These are phyloP conservation scores for Solanum stenotomum DNA, from an alignment of 257 asterid species.

Conservation along the genomic window DNA sequence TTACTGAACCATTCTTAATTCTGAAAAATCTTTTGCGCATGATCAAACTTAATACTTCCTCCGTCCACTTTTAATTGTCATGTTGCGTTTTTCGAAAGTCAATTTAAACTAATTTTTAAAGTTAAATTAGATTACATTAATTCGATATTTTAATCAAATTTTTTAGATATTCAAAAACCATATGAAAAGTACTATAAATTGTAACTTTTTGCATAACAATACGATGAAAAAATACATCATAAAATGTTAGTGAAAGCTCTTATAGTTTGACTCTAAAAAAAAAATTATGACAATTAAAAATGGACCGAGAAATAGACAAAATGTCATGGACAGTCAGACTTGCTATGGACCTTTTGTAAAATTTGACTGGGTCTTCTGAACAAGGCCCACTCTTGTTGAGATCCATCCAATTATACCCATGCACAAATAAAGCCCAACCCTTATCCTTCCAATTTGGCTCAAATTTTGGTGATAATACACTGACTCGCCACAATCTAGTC, in stretches of 20 bases:
- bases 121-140: too few relatives aligned
- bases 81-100: too few relatives aligned
- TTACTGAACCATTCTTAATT: background rate
- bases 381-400: background rate
- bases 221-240: accelerated
- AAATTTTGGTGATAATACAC: background rate
- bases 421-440: background rate
- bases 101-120: too few relatives aligned
- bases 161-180: too few relatives aligned
- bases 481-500: background rate
- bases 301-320: too few relatives aligned
- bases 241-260: accelerated
- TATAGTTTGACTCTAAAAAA: too few relatives aligned
- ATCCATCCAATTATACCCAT: background rate
- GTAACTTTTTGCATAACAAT: too few relatives aligned
- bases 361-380: background rate
- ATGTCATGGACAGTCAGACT: background rate
- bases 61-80: background rate
- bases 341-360: background rate
- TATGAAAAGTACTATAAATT: too few relatives aligned
- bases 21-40: background rate
- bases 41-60: background rate
- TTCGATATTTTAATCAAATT: too few relatives aligned
- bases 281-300: too few relatives aligned
- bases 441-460: background rate